Percentiles rank a stretch among this genome's conserved stretches.
These are phyloP conservation scores for Peniophora sp. DNA, from an alignment of 1,284 basidiomycete genomes.

Conservation along the genomic window DNA sequence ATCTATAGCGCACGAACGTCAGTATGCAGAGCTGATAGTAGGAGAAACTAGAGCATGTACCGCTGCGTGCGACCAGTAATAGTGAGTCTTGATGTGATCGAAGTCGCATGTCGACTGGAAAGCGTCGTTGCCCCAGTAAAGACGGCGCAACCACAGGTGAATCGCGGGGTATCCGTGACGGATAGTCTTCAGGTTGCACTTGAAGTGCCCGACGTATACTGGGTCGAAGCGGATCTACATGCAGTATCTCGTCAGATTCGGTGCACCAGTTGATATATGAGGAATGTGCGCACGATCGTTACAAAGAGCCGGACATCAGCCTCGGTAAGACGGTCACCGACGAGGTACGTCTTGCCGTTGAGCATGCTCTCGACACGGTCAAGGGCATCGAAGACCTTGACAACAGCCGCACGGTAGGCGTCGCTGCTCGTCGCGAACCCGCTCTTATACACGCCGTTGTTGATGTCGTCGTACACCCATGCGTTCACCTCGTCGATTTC, in stretches of 20 bases:
- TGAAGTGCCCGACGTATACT: slow-evolving; percentile 90
- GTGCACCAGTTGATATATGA: neutral
- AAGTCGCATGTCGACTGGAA: slow-evolving; percentile 90
- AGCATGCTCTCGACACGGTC: slow-evolving; percentile 80
- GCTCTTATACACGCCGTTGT: slow-evolving; percentile 85
- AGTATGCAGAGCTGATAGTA: slow-evolving; percentile 22
- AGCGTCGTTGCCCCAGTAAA: slow-evolving; percentile 88
- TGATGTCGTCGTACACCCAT: slow-evolving; percentile 81
- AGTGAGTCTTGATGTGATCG: slow-evolving; percentile 82
- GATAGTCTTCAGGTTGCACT: slow-evolving; percentile 83
- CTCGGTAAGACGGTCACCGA: slow-evolving; percentile 82
- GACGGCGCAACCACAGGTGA: slow-evolving; percentile 78
- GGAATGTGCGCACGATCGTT: slow-evolving; percentile 61
- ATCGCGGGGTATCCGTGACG: slow-evolving; percentile 77
- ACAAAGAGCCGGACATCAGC: slow-evolving; percentile 90
- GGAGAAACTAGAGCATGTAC: slow-evolving; percentile 24
- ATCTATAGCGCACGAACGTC: slow-evolving; percentile 26
- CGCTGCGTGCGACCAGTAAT: slow-evolving; percentile 65
- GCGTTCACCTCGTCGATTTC: slow-evolving; percentile 87
- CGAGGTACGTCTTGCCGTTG: slow-evolving; percentile 71
- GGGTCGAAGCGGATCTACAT: slow-evolving; percentile 63
- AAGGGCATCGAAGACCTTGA: slow-evolving; percentile 66
- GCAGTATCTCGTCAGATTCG: neutral
- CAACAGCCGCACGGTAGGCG: slow-evolving; percentile 78
- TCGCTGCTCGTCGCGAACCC: slow-evolving; percentile 83